Evolutionary conservation across 129 eudicot species (phyloP).

Genomic region (Saussurea involucrata): DNA sequence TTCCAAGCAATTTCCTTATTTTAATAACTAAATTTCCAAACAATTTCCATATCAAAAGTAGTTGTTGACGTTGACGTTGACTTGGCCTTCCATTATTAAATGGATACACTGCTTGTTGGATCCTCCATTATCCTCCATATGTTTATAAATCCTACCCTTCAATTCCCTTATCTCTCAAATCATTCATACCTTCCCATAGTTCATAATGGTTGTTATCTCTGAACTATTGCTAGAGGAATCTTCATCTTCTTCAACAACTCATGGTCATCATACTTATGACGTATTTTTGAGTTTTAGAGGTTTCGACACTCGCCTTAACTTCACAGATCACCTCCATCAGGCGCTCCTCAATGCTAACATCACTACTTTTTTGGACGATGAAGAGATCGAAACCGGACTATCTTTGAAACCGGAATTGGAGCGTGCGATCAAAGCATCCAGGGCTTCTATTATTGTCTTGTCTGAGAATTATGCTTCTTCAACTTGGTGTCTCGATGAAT

Average conservation of each 20-base stretch:
- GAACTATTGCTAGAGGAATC: background rate
- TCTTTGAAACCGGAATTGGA: background rate
- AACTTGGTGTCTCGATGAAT: background rate
- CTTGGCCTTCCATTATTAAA: no score
- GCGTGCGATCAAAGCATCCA: background rate
- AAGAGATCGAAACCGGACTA: background rate
- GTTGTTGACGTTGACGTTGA: no score
- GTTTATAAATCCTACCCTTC: no score
- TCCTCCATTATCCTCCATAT: no score
- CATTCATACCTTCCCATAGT: background rate
- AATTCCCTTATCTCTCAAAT: background rate
- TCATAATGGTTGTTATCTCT: background rate
- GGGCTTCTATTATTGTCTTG: background rate
- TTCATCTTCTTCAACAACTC: background rate
- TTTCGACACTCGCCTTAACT: background rate
- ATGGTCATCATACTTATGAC: background rate
- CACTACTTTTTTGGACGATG: background rate
- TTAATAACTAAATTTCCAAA: no score
- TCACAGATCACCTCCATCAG: background rate
- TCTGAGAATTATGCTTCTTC: background rate
- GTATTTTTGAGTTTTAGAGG: background rate
- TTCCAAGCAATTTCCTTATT: no score
- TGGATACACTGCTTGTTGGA: no score
- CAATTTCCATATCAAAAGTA: no score
- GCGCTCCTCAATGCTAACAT: background rate